Evolutionary conservation across 2,329 filamentous ascomycete genomes (phyloP), one percentile per base, ranked within the genome.

Genomic region (Alternaria solani): DNA sequence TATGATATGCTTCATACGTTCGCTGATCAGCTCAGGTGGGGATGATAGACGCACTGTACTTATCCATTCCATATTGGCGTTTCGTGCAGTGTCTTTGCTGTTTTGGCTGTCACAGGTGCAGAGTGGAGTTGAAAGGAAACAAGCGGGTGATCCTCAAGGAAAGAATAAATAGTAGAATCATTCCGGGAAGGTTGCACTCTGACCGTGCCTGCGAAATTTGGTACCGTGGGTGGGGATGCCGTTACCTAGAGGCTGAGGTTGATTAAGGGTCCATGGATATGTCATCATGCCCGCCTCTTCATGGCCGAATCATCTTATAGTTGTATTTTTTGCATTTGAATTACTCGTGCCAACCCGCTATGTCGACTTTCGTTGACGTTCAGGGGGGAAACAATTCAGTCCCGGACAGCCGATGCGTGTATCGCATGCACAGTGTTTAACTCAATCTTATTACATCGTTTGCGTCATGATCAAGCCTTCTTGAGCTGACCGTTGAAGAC

Each of bases 151-250:
- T 8, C 2, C 8, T 49, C 6, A 20, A 38, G 46, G 23, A 36
- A 32, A 49, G 9, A 14, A 11, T 9, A 36, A 32, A 49, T 16
- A 14, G 9, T 9, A 9, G 30, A n/a, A 49, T 4, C 16, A 20
- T 30, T 18, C 23, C n/a, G 12, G 20, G n/a, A 8, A 14, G 4
- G 2, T 18, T 23, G 14, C 14, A 18, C 8, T 30, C 18, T 9
- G 4, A 38, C 1, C 8, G 41, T 26, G 25, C 5, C 5, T 41
- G 1, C 9, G 5, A 20, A 48, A 8, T 43, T 30, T 16, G 36
- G 55, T 25, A 46, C 49, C 30, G 23, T 43, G 36, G 11, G 58
- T 38, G 43, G 58, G 28, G 56, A 49, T 4, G 16, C 6, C 20
- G 6, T 5, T 14, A 25, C 36, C 18, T 20, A 25, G 36, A 28